phyloP scores from a whole-genome alignment of 257 asterid species.

The Apocynum venetum region DNA sequence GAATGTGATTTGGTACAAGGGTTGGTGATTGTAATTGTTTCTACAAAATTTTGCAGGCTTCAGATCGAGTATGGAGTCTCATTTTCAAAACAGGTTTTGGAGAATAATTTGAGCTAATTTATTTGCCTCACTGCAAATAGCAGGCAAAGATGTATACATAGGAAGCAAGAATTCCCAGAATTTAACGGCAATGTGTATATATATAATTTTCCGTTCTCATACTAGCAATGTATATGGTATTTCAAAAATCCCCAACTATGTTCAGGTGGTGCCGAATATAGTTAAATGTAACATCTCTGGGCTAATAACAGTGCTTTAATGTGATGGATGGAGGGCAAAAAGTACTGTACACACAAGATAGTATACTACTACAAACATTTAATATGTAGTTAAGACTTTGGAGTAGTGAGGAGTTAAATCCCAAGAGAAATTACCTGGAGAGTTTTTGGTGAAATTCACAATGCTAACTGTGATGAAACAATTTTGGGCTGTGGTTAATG shows the following conservation, averaged over 20 bases:
- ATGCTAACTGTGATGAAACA: slow-evolving; percentile 11
- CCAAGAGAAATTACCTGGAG: slow-evolving; percentile 1
- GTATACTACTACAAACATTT: too few relatives aligned
- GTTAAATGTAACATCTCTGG: slow-evolving; percentile 5
- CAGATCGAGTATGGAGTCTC: background rate
- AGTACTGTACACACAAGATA: background rate
- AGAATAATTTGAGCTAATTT: too few relatives aligned
- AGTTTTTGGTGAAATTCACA: slow-evolving; percentile 8
- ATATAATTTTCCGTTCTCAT: background rate
- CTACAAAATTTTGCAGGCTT: background rate
- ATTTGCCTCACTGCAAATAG: background rate
- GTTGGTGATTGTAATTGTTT: background rate
- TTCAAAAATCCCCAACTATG: background rate
- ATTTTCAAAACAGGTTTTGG: background rate
- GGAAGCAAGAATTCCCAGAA: background rate
- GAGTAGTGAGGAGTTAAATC: background rate
- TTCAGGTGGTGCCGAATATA: background rate
- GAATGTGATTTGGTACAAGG: background rate
- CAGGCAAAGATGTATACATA: background rate
- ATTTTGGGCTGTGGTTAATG: slow-evolving; percentile 13
- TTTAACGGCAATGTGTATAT: too few relatives aligned
- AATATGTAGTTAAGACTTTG: background rate
- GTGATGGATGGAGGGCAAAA: background rate
- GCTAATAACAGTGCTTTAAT: background rate
- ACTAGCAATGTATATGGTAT: background rate